Evolutionary conservation across 306 rosid species (phyloP), one percentile per base, ranked within the genome.

Genomic region (Begonia masoniana): DNA sequence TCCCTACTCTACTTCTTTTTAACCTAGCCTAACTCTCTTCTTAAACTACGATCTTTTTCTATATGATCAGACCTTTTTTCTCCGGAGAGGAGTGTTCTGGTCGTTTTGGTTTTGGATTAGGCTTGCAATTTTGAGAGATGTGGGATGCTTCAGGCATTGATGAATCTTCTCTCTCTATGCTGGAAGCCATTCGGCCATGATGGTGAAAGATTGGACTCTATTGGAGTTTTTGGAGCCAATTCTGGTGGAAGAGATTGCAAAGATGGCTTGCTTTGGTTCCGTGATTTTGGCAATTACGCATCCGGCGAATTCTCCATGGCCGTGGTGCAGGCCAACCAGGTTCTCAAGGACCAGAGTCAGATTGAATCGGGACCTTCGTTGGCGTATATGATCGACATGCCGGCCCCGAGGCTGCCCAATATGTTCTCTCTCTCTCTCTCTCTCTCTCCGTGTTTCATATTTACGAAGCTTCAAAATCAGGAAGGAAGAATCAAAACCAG

Each of bases 311-410:
- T 81, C 59, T 87, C 96, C 50, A 78, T 87, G 91, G 91, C 96
- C 3, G 94, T 78, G 3, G 87, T 87, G 41, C 96, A 87, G 61
- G 96, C 91, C 43, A 87, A 87, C 62, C 96, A 74, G 63, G 81
- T 81, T 13, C 94, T 87, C 12, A 94, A 87, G 67, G 96, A 87
- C 69, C 91, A 78, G 70, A 65, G 85, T 52, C 96, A 87, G 87
- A 76, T 87, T 73, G 75, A 87, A 76, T 87, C 96, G 9, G 96
- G 94, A 0, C 96, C 43, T 87, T 83, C 57, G 72, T 87, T 41
- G 96, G 96, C n/a, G 76, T 87, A 49, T 83, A 83, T 54, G 96
- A 87, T 50, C 94, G 96, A 16, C 96, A 87, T 58, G 94, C 94
- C 13, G 96, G 96, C 41, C 83, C 87, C 16, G 87, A 83, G 10